Evolutionary conservation across 805 yeast genomes (phyloP).

Genomic region (Trichomonascus vanleenenianus): DNA sequence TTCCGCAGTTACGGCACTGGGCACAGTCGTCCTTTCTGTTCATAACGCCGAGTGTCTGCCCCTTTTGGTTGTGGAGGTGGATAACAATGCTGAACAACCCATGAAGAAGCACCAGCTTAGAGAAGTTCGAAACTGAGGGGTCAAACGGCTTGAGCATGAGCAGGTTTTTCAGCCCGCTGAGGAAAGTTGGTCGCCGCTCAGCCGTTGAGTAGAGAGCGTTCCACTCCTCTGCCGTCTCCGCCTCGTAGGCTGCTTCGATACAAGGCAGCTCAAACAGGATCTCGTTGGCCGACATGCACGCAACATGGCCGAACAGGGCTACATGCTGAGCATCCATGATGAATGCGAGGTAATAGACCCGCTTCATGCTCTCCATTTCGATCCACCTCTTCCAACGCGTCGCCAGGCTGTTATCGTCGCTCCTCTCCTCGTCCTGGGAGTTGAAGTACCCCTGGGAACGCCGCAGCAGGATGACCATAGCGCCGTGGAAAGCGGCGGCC

Average conservation of each 20-base stretch:
- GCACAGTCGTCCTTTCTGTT: conserved; percentile 5
- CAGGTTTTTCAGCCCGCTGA: conserved; percentile 17
- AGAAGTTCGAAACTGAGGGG: conserved; percentile 17
- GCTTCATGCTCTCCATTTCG: conserved; percentile 20
- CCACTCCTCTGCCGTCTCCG: conserved; percentile 12
- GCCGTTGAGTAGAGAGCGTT: conserved; percentile 6
- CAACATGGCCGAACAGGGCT: conserved; percentile 21
- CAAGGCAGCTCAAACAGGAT: conserved; percentile 23
- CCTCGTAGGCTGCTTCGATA: conserved; percentile 21
- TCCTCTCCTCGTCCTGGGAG: conserved; percentile 1
- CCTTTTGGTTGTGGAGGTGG: conserved; percentile 20
- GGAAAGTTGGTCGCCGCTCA: conserved; percentile 13
- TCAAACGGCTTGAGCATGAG: conserved; percentile 18
- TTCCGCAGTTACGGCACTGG: conserved; percentile 9
- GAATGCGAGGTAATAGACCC: conserved; percentile 21
- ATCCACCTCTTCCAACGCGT: conserved; percentile 22
- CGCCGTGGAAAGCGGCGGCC: conserved; percentile 25
- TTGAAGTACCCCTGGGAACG: conserved; percentile 10
- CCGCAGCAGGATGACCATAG: conserved; percentile 19
- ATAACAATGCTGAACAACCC: conserved; percentile 22
- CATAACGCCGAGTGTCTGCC: conserved; percentile 18
- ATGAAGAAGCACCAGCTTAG: conserved; percentile 20
- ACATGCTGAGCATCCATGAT: conserved; percentile 27
- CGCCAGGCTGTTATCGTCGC: not conserved
- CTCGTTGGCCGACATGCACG: conserved; percentile 23